Evolutionary conservation across 371 early-diverging fungal species (phyloP).

Genomic region (Syncephalastrum sp.): DNA sequence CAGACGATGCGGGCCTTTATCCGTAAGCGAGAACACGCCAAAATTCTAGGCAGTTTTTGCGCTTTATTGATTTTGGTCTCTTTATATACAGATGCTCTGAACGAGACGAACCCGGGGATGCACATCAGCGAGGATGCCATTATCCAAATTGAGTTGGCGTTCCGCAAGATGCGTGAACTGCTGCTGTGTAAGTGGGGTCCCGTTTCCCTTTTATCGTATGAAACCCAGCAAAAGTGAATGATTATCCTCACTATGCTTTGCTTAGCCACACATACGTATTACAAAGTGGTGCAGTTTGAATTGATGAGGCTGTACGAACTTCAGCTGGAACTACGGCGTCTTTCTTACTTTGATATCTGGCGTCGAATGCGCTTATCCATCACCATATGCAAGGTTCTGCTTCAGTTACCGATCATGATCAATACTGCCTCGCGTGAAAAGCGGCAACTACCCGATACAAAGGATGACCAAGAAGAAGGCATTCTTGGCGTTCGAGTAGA

Average conservation of each 20-base stretch:
- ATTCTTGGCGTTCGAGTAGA: slow-evolving; percentile 51
- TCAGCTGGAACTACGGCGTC: slow-evolving; percentile 54
- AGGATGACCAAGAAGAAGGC: slow-evolving; percentile 29
- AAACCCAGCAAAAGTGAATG: not conserved
- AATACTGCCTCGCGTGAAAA: slow-evolving; percentile 38
- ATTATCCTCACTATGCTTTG: not conserved
- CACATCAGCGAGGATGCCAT: slow-evolving; percentile 64
- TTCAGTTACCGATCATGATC: slow-evolving; percentile 62
- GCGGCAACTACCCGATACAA: slow-evolving; percentile 18
- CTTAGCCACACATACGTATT: slow-evolving; percentile 60
- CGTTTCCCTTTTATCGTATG: not conserved
- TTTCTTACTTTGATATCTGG: slow-evolving; percentile 61
- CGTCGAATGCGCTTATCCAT: slow-evolving; percentile 57
- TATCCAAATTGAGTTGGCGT: slow-evolving; percentile 57
- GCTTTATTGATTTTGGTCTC: not conserved
- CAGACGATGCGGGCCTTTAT: slow-evolving; percentile 63
- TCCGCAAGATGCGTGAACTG: slow-evolving; percentile 56
- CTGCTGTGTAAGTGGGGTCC: slow-evolving; percentile 45
- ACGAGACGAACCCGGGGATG: slow-evolving; percentile 53
- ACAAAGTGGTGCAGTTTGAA: slow-evolving; percentile 60
- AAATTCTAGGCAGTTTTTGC: too few relatives aligned
- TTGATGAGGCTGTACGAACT: slow-evolving; percentile 60
- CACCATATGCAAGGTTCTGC: slow-evolving; percentile 53
- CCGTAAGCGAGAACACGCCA: slow-evolving; percentile 35
- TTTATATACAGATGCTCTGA: slow-evolving; percentile 37